phyloP scores from a whole-genome alignment of 768 basidiomycete genomes.

The Termitomyces sp. region DNA sequence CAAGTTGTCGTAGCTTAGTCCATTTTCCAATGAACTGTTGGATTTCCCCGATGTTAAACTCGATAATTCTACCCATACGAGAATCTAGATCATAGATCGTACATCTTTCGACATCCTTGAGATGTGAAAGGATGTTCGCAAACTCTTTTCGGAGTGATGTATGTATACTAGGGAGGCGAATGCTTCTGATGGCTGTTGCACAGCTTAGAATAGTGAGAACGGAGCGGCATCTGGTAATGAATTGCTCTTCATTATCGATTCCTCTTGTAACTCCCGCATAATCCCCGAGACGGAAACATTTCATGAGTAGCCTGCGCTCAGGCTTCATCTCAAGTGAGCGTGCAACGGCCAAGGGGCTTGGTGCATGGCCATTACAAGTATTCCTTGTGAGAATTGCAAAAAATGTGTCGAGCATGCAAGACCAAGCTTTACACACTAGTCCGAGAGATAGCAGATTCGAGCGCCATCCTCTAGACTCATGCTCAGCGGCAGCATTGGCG shows the following conservation, averaged over 20 bases:
- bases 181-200: not conserved
- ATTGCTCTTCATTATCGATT: slow-evolving; percentile 3
- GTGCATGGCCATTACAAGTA: not conserved
- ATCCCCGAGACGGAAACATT: slow-evolving; percentile 3
- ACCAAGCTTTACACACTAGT: slow-evolving; percentile 10
- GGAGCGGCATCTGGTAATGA: not conserved
- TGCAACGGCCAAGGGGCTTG: not conserved
- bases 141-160: not conserved
- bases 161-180: slow-evolving; percentile 5
- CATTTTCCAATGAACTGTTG: slow-evolving; percentile 4
- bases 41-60: slow-evolving; percentile 4
- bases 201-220: slow-evolving; percentile 5
- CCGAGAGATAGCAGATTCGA: slow-evolving; percentile 4
- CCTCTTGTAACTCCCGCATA: not conserved
- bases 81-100: slow-evolving; percentile 3
- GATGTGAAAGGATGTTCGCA: not conserved
- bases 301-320: slow-evolving; percentile 7
- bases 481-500: not conserved
- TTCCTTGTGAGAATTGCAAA: slow-evolving; percentile 2
- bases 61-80: slow-evolving; percentile 1
- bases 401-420: slow-evolving; percentile 9
- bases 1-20: not conserved
- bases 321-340: slow-evolving; percentile 6
- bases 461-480: slow-evolving; percentile 4
- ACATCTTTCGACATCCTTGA: slow-evolving; percentile 1